Evolutionary conservation across 768 basidiomycete genomes (phyloP).

Genomic region (Lactifluus hygrophoroides): DNA sequence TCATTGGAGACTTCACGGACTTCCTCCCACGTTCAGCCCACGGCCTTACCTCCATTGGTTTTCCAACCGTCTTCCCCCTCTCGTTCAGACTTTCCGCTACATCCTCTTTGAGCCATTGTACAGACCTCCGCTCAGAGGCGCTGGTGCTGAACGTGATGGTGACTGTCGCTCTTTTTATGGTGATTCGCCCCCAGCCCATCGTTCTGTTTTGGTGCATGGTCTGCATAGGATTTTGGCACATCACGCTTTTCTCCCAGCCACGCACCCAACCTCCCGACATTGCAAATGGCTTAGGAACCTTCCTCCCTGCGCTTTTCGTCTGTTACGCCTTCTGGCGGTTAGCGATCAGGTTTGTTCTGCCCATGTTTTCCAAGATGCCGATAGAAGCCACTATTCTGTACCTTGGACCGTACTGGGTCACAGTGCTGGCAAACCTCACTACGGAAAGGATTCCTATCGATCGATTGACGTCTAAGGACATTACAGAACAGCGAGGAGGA

Average conservation of each 20-base stretch:
- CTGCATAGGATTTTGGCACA: constrained; percentile 81
- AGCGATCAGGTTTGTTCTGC: constrained; percentile 66
- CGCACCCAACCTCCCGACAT: constrained; percentile 56
- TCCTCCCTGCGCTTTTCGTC: constrained; percentile 72
- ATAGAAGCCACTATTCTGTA: constrained; percentile 70
- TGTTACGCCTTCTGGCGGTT: constrained; percentile 73
- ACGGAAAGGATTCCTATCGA: constrained; percentile 66
- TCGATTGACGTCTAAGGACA: constrained; percentile 62
- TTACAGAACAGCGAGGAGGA: constrained; percentile 56
- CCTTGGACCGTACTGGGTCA: constrained; percentile 70
- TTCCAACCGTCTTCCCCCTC: constrained; percentile 67
- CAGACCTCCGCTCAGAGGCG: constrained; percentile 60
- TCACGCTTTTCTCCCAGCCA: constrained; percentile 71
- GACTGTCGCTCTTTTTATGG: constrained; percentile 56
- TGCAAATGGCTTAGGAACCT: constrained; percentile 63
- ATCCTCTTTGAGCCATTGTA: constrained; percentile 50
- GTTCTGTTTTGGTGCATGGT: constrained; percentile 70
- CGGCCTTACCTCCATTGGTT: constrained; percentile 63
- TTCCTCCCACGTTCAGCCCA: constrained; percentile 51
- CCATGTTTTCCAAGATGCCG: constrained; percentile 54
- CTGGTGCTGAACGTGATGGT: constrained; percentile 67
- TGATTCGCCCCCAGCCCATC: constrained; percentile 64
- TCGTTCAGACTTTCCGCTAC: constrained; percentile 49
- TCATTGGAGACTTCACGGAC: constrained; percentile 65
- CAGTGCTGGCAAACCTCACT: constrained; percentile 66